Conservation (phyloP, 805 yeast species). For the Starmerella khaoyaiensis region DNA sequence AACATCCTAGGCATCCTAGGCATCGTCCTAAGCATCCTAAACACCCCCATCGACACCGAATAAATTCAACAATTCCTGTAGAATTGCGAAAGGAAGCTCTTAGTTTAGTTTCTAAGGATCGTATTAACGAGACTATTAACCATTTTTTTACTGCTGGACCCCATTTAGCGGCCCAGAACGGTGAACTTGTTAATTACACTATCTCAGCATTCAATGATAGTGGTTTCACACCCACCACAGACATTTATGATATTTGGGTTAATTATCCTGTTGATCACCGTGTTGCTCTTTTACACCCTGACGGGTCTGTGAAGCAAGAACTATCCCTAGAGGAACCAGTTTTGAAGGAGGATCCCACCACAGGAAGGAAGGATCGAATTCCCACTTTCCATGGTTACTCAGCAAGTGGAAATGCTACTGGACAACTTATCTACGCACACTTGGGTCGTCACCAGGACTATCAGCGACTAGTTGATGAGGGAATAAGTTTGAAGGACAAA, state of each 20-base stretch:
- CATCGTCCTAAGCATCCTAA: conserved; percentile 1
- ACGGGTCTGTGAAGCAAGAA: conserved; percentile 30
- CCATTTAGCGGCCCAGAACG: conserved; percentile 30
- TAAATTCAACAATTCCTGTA: neutral
- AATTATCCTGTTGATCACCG: conserved; percentile 49
- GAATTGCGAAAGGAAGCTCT: conserved; percentile 4
- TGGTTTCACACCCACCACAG: conserved; percentile 44
- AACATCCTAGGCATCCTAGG: conserved; percentile 2
- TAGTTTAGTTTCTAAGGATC: conserved; percentile 10
- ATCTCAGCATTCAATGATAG: conserved; percentile 42
- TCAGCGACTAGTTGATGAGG: conserved; percentile 33
- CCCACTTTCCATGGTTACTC: conserved; percentile 71
- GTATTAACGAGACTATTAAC: conserved; percentile 13
- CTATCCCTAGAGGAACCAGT: conserved; percentile 45
- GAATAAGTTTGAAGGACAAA: conserved; percentile 42
- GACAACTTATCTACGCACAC: conserved; percentile 51
- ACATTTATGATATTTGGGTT: conserved; percentile 47
- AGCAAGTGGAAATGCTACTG: conserved; percentile 63
- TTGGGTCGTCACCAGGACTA: conserved; percentile 56
- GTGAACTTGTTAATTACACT: conserved; percentile 41
- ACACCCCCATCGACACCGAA: neutral
- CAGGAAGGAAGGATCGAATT: conserved; percentile 36
- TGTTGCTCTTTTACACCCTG: conserved; percentile 33
- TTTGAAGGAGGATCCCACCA: conserved; percentile 40
- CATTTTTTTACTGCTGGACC: conserved; percentile 24